Evolutionary conservation across 352 stramenopile genomes (phyloP), one percentile per base, ranked within the genome.

Genomic region (Globisporangium yorkense): DNA sequence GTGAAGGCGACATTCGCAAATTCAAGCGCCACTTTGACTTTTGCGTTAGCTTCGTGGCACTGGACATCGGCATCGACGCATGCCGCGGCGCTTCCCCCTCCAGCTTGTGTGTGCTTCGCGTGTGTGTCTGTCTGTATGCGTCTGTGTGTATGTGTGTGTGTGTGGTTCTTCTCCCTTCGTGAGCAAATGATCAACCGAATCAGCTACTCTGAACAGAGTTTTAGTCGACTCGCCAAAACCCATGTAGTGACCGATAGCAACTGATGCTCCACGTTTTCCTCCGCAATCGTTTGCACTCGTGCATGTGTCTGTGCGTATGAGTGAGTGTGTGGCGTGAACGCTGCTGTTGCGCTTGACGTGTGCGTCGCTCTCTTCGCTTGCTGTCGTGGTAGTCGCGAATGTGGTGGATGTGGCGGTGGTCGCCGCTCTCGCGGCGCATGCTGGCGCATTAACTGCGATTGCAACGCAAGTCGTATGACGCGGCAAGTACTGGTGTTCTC

Each of bases 191-290:
- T 92, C 61, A 68, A 77, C 87, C 78, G 62, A 92, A 92, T 89
- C 82, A 92, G 82, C 82, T 92, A 92, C 82, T 89, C 82, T 82
- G 82, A 92, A 87, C 75, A 84, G 82, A 72, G 77, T 85, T 89
- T 92, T 92, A 92, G 82, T 92, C 82, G 82, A 85, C 77, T 85
- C 79, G 72, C 72, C 58, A 64, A 66, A 84, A 88, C 51, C 45
- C 68, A 85, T 91, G 81, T 89, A 82, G 81, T 79, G 55, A 91
- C 75, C 44, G 43, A 48, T 48, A 66, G 59, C 66, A 77, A 80
- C 74, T 91, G 81, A 91, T 91, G 81, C 81, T 91, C 80, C 37
- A 51, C 18, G 24, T 35, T 41, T 27, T 9, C 8, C n/a, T 44
- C 49, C 20, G 57, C 12, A 2, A 18, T 48, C 16, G 15, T n/a